These are phyloP conservation scores for Candida adriatica DNA, from an alignment of 805 yeast genomes.

Conservation along the genomic window DNA sequence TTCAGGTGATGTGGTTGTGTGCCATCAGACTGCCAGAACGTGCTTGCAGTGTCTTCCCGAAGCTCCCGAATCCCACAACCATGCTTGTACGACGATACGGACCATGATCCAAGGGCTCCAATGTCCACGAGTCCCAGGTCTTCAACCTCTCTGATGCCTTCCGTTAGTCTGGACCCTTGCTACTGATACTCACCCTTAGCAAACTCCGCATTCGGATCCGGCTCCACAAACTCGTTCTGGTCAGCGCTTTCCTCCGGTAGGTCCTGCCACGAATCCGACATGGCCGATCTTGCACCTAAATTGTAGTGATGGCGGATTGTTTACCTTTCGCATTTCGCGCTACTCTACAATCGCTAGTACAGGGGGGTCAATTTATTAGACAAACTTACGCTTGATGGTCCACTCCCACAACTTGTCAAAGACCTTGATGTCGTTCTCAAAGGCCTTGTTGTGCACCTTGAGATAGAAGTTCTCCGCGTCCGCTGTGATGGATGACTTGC, in stretches of 20 bases:
- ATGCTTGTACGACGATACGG: conserved; percentile 65
- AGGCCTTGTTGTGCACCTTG: conserved; percentile 28
- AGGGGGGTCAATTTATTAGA: no score
- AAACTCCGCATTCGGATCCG: conserved; percentile 9
- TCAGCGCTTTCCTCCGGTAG: conserved; percentile 14
- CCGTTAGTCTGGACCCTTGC: conserved; percentile 3
- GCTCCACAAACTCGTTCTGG: conserved; percentile 4
- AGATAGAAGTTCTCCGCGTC: conserved; percentile 29
- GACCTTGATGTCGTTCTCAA: conserved; percentile 26
- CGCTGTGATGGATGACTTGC: conserved; percentile 26
- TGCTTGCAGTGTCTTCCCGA: conserved; percentile 61
- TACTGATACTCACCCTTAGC: conserved; percentile 10
- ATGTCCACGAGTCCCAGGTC: conserved; percentile 59
- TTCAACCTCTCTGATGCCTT: conserved; percentile 52
- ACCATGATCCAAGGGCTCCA: conserved; percentile 80
- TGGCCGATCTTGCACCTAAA: no score
- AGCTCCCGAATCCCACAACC: conserved; percentile 70
- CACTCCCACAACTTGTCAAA: conserved; percentile 31
- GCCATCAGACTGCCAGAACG: conserved; percentile 96
- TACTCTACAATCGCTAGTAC: no score
- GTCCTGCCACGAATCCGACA: conserved; percentile 28
- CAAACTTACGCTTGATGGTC: conserved; percentile 28
- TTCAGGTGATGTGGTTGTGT: conserved; percentile 78
- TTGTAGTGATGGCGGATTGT: no score
- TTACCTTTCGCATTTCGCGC: no score